Evolutionary conservation across 1,139 yeast species (phyloP).

Genomic region (Saccharomyces uvarum): DNA sequence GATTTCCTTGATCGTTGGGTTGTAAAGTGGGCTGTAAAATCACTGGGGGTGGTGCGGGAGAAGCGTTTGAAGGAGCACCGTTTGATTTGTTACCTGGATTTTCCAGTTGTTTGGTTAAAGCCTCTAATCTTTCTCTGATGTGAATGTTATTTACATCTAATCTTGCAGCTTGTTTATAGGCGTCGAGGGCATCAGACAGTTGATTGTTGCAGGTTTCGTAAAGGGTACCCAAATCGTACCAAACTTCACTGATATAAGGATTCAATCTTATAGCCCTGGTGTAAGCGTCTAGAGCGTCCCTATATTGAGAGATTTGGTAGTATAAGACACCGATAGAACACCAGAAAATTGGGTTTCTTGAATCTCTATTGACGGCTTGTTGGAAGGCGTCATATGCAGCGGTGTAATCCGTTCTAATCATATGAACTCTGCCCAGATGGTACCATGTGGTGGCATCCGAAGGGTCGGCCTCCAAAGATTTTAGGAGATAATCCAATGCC

Average conservation of each 20-base stretch:
- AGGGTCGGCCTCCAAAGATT: constrained; percentile 81
- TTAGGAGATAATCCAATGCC: constrained; percentile 74
- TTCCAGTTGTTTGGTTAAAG: constrained; percentile 48
- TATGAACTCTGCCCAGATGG: constrained; percentile 89
- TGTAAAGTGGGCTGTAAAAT: constrained; percentile 31
- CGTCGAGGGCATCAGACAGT: constrained; percentile 89
- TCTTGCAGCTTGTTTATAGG: constrained; percentile 91
- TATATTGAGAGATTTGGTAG: constrained; percentile 89
- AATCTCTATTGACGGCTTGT: constrained; percentile 94
- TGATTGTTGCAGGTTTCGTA: constrained; percentile 97
- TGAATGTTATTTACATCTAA: constrained; percentile 92
- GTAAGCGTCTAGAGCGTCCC: constrained; percentile 96
- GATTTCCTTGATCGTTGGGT: constrained; percentile 26
- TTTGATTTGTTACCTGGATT: constrained; percentile 8
- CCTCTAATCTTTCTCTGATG: constrained; percentile 85
- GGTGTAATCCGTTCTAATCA: constrained; percentile 90
- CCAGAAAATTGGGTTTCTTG: constrained; percentile 97
- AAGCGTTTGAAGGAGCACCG: constrained; percentile 1
- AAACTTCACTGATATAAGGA: constrained; percentile 92
- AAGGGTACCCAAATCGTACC: constrained; percentile 96
- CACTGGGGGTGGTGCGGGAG: constrained; percentile 17
- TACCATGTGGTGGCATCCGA: constrained; percentile 97
- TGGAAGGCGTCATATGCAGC: constrained; percentile 98
- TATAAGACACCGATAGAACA: constrained; percentile 95
- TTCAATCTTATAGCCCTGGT: constrained; percentile 91